Conservation (phyloP, 1,284 basidiomycete genomes). For the Vanrija sp. region DNA sequence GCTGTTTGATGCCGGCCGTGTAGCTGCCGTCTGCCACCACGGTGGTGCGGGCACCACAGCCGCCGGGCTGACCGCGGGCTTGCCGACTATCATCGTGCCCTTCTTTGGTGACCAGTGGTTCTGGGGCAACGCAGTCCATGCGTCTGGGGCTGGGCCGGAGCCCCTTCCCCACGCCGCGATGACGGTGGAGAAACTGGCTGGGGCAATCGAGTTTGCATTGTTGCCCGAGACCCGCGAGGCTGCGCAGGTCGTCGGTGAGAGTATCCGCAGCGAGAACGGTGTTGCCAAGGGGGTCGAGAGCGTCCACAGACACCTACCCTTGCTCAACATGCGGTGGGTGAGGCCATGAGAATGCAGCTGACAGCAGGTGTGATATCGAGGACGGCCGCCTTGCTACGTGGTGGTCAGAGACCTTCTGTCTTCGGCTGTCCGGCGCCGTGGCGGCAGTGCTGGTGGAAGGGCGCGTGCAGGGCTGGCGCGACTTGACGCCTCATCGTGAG, state of each 20-base stretch:
- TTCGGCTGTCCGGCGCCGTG: constrained; percentile 57
- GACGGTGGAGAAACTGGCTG: constrained; percentile 54
- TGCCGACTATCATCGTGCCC: constrained; percentile 63
- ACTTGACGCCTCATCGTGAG: constrained; percentile 55
- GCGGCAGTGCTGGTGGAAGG: constrained; percentile 56
- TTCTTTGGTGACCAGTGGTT: constrained; percentile 67
- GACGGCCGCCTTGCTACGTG: constrained; percentile 56
- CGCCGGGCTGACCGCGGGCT: constrained; percentile 60
- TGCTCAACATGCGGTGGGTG: constrained; percentile 57
- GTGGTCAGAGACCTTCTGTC: constrained; percentile 57
- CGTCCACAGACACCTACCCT: constrained; percentile 61
- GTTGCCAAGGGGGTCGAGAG: constrained; percentile 55
- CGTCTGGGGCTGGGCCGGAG: constrained; percentile 60
- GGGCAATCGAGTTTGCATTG: constrained; percentile 56
- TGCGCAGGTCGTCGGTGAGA: constrained; percentile 55
- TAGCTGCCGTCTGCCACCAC: constrained; percentile 66
- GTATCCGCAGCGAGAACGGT: constrained; percentile 59
- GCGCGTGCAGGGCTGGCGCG: constrained; percentile 51
- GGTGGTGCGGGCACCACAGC: constrained; percentile 64
- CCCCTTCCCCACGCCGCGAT: constrained; percentile 60
- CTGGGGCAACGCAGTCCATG: constrained; percentile 60
- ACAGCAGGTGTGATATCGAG: constrained; percentile 56
- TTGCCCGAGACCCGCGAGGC: constrained; percentile 53
- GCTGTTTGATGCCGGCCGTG: constrained; percentile 58
- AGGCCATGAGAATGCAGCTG: no score